Evolutionary conservation across 345 rosid genomes (phyloP).

Genomic region (Cardamine chenopodiifolia): DNA sequence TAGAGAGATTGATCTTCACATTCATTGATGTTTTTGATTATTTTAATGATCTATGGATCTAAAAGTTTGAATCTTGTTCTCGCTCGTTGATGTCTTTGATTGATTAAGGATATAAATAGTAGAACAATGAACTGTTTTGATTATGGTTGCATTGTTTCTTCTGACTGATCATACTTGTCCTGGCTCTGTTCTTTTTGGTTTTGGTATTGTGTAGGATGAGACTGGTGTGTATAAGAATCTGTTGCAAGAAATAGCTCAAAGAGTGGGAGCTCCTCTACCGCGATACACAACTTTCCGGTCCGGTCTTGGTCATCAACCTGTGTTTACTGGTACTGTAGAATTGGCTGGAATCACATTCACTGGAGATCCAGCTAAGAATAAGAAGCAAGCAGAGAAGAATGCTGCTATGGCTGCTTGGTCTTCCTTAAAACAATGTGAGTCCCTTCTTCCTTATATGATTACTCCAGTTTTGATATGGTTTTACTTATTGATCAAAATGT

Average conservation of each 20-base stretch:
- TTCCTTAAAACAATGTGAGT: conserved; percentile 87
- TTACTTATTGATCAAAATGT: conserved; percentile 1
- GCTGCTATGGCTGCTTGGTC: conserved; percentile 99
- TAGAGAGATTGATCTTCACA: neutral
- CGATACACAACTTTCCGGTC: conserved; percentile 87
- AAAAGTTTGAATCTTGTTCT: conserved; percentile 26
- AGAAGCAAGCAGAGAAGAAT: conserved; percentile 99
- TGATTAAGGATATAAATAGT: neutral
- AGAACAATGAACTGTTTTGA: neutral
- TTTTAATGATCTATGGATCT: conserved; percentile 27
- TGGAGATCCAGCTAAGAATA: conserved; percentile 93
- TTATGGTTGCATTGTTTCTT: conserved; percentile 17
- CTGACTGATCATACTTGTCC: neutral
- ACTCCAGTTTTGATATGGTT: neutral
- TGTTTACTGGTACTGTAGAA: conserved; percentile 94
- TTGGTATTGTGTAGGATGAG: conserved; percentile 69
- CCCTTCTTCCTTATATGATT: neutral
- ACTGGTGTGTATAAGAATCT: conserved; percentile 98
- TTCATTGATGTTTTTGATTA: neutral
- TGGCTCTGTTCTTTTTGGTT: conserved; percentile 19
- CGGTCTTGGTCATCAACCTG: conserved; percentile 96
- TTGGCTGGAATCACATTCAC: conserved; percentile 89
- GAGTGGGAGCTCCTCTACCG: conserved; percentile 93
- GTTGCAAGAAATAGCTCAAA: conserved; percentile 93
- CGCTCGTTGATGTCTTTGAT: conserved; percentile 2